Conservation (phyloP, 371 early-diverging fungal species). For the Mortierella sp. region DNA sequence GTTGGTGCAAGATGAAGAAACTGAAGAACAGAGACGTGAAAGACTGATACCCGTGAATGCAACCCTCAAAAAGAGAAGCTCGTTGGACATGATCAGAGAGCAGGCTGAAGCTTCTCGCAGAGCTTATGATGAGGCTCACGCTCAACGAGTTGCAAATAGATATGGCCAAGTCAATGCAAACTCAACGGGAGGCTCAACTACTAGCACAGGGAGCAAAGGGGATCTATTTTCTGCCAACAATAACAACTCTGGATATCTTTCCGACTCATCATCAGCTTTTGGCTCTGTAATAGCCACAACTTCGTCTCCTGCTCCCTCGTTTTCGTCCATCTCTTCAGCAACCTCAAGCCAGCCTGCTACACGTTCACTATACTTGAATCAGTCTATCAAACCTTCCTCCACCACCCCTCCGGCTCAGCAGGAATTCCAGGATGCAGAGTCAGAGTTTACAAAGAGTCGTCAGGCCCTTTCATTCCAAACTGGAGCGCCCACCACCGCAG, state of each 20-base stretch:
- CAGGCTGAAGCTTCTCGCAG: conserved; percentile 53
- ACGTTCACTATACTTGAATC: conserved; percentile 44
- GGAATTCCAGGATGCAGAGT: conserved; percentile 30
- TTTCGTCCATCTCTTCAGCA: conserved; percentile 44
- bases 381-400: conserved; percentile 25
- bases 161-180: conserved; percentile 34
- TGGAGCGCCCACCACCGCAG: conserved; percentile 14
- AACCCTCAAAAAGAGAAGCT: conserved; percentile 43
- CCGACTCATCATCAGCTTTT: conserved; percentile 47
- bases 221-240: neutral
- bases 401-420: conserved; percentile 3
- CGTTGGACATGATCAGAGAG: conserved; percentile 48
- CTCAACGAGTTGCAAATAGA: conserved; percentile 31
- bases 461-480: conserved; percentile 52
- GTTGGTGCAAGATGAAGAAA: conserved; percentile 14
- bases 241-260: conserved; percentile 33
- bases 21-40: conserved; percentile 41
- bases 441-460: conserved; percentile 35
- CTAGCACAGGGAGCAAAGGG: conserved; percentile 29
- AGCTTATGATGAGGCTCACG: conserved; percentile 51
- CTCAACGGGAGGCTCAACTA: conserved; percentile 39
- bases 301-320: conserved; percentile 46
- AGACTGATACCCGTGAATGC: conserved; percentile 47
- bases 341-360: conserved; percentile 36
- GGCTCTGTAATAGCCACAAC: conserved; percentile 53